These are phyloP conservation scores for Symbiodinium natans DNA, from an alignment of 73 alveolate species.

Conservation along the genomic window DNA sequence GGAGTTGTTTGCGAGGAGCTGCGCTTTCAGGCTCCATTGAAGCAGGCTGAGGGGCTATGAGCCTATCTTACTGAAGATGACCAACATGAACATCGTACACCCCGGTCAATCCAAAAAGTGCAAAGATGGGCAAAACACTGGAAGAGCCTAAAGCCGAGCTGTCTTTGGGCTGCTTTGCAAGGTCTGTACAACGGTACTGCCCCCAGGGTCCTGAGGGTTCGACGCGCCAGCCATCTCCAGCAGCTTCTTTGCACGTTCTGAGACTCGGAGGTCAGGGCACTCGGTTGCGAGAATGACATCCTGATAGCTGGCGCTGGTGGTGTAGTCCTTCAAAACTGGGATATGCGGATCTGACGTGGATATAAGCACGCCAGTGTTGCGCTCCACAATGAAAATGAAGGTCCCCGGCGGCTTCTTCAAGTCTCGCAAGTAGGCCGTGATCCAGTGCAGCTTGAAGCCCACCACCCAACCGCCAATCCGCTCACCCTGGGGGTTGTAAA, in stretches of 20 bases:
- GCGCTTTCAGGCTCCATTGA: too few species aligned
- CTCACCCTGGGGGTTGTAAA: not conserved
- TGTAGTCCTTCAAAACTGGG: slow-evolving; percentile 3
- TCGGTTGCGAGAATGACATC: slow-evolving; percentile 14
- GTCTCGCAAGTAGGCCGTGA: not conserved
- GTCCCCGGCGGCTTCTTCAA: slow-evolving; percentile 19
- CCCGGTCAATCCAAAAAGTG: not conserved
- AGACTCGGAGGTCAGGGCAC: slow-evolving; percentile 4
- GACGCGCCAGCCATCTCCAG: not conserved
- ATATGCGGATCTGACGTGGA: not conserved
- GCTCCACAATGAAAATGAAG: not conserved
- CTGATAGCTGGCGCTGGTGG: not conserved
- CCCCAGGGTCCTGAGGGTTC: not conserved
- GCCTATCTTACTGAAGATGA: not conserved
- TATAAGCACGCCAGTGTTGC: not conserved
- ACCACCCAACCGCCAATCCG: slow-evolving; percentile 33
- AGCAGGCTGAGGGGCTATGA: too few species aligned
- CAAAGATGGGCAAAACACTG: not conserved
- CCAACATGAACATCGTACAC: not conserved
- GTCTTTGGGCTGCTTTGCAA: too few species aligned
- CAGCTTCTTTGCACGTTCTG: slow-evolving; percentile 1
- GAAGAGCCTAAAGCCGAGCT: too few species aligned
- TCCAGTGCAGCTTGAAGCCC: slow-evolving; percentile 34
- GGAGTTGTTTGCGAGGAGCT: too few species aligned
- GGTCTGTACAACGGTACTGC: too few species aligned